Conservation (phyloP, 352 stramenopile species). For the Phytopythium mirpurense region DNA sequence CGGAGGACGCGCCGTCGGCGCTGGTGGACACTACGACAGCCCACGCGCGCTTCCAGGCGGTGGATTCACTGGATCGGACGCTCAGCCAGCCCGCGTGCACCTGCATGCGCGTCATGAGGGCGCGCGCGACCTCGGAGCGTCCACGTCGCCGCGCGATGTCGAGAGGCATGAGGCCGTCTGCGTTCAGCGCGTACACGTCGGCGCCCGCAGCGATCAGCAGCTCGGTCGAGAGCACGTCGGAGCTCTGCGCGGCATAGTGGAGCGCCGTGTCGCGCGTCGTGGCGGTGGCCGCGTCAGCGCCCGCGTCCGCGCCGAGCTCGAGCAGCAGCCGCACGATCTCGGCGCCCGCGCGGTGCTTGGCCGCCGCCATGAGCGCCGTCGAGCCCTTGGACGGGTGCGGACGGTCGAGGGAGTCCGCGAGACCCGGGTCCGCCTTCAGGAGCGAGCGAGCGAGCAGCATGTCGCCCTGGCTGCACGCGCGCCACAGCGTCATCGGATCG, state of each 20-base stretch:
- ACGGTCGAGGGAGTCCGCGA: constrained; percentile 9
- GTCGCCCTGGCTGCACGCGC: background rate
- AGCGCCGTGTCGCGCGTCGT: constrained; percentile 41
- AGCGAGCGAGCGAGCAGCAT: background rate
- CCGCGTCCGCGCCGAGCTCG: constrained; percentile 42
- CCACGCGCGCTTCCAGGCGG: constrained; percentile 42
- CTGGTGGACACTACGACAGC: constrained; percentile 37
- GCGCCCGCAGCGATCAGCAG: constrained; percentile 41
- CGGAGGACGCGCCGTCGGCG: constrained; percentile 17
- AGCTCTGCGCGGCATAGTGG: constrained; percentile 48
- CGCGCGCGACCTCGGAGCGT: constrained; percentile 10
- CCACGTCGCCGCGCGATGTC: constrained; percentile 34
- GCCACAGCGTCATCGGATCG: background rate
- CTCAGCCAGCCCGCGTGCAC: constrained; percentile 47
- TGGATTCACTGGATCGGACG: constrained; percentile 14
- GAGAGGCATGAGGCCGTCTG: constrained; percentile 34
- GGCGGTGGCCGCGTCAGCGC: constrained; percentile 19
- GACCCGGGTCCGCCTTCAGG: background rate
- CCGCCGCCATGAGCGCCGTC: constrained; percentile 55
- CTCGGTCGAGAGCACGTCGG: constrained; percentile 35
- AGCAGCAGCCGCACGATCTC: constrained; percentile 40
- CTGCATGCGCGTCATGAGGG: constrained; percentile 24
- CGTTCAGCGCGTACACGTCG: constrained; percentile 35
- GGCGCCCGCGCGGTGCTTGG: constrained; percentile 26
- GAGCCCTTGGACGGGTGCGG: constrained; percentile 33